These are phyloP conservation scores for Boletus vinaceobasis DNA, from an alignment of 768 basidiomycete species.

Conservation along the genomic window DNA sequence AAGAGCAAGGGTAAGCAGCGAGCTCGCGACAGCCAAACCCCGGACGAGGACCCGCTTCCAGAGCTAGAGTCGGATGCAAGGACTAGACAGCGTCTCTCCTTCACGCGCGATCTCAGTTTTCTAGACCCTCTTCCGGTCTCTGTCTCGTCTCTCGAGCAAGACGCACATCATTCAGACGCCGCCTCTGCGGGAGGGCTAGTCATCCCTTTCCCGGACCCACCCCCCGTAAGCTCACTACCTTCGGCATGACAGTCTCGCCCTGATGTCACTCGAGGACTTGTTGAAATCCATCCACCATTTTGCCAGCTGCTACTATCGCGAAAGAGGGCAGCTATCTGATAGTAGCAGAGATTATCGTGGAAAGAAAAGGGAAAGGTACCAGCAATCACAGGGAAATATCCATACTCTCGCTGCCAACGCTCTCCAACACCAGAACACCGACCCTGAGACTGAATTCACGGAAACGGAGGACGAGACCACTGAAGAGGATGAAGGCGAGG, in stretches of 20 bases:
- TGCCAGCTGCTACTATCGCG: constrained; percentile 55
- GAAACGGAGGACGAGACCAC: constrained; percentile 15
- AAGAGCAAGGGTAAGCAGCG: constrained; percentile 27
- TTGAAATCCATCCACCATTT: constrained; percentile 52
- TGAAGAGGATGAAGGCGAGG: constrained; percentile 16
- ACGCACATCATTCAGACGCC: neutral
- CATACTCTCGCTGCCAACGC: constrained; percentile 21
- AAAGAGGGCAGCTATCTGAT: constrained; percentile 57
- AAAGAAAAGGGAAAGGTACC: constrained; percentile 36
- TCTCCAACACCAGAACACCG: neutral
- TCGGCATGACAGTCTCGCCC: neutral
- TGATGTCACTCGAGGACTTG: constrained; percentile 41
- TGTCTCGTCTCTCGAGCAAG: constrained; percentile 10
- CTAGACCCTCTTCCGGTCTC: constrained; percentile 36
- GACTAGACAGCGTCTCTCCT: constrained; percentile 43
- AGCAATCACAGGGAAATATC: constrained; percentile 13
- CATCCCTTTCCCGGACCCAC: constrained; percentile 37
- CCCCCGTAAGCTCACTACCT: constrained; percentile 43
- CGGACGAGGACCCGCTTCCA: constrained; percentile 5
- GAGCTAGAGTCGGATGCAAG: constrained; percentile 20
- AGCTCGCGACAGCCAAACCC: constrained; percentile 11
- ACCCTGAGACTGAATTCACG: constrained; percentile 9
- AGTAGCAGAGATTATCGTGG: constrained; percentile 44
- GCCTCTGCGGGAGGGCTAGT: constrained; percentile 6
- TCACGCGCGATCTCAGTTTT: constrained; percentile 51